A percentile compares a stretch with the other conserved stretches of the same genome.
phyloP scores from a whole-genome alignment of 768 basidiomycete species.

The Boletus tylopilopsis region DNA sequence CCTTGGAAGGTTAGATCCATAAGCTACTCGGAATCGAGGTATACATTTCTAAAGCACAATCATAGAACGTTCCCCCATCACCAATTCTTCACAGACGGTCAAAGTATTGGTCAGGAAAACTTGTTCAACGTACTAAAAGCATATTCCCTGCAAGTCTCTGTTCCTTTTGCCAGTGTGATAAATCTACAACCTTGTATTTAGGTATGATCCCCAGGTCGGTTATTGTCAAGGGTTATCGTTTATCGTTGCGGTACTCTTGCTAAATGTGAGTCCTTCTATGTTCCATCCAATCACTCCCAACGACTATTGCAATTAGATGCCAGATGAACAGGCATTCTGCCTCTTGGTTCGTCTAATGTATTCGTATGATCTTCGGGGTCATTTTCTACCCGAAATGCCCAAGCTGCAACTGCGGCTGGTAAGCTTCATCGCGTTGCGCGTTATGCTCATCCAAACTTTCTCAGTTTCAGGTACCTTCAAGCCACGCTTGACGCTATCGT shows the following conservation, averaged over 20 bases:
- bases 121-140: constrained; percentile 98
- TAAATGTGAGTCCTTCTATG: constrained; percentile 61
- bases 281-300: not conserved
- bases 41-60: constrained; percentile 10
- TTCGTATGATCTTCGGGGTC: constrained; percentile 92
- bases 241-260: constrained; percentile 86
- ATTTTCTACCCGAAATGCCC: constrained; percentile 99
- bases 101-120: constrained; percentile 95
- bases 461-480: constrained; percentile 56
- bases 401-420: constrained; percentile 90
- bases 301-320: constrained; percentile 66
- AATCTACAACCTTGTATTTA: constrained; percentile 24
- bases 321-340: constrained; percentile 98
- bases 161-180: not conserved
- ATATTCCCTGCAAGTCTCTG: constrained; percentile 73
- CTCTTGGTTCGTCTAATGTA: constrained; percentile 93
- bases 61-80: constrained; percentile 93
- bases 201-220: constrained; percentile 90
- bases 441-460: not conserved
- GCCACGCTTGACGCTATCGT: constrained; percentile 4
- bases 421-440: constrained; percentile 24
- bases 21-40: not conserved
- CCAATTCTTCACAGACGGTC: constrained; percentile 90
- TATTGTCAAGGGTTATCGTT: constrained; percentile 98
- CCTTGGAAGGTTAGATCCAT: constrained; percentile 62